Conservation (phyloP, 306 rosid species). For the Amphicarpaea edgeworthii region DNA sequence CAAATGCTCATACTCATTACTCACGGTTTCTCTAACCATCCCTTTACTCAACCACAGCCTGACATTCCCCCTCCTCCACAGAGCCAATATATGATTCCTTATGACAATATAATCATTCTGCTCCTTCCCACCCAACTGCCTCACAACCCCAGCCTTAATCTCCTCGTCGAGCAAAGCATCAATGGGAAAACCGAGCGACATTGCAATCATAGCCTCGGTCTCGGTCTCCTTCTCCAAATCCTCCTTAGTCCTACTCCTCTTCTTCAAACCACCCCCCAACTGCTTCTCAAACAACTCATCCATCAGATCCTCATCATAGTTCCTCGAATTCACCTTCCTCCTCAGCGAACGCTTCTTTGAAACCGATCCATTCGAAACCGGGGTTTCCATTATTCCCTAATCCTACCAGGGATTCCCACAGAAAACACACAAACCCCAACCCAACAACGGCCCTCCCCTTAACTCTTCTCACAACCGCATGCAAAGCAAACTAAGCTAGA, state of each 20-base stretch:
- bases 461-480: conserved; percentile 7
- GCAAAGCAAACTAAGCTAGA: conserved; percentile 13
- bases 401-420: conserved; percentile 1
- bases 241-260: conserved; percentile 57
- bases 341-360: conserved; percentile 70
- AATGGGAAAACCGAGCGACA: conserved; percentile 86
- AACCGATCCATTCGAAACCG: conserved; percentile 58
- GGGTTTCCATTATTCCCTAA: conserved; percentile 66
- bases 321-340: conserved; percentile 64
- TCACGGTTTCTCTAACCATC: conserved; percentile 81
- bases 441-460: background rate
- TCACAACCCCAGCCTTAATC: conserved; percentile 79
- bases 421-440: conserved; percentile 14
- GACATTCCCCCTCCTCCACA: conserved; percentile 96
- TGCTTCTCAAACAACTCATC: conserved; percentile 82
- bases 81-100: conserved; percentile 87
- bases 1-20: conserved; percentile 74
- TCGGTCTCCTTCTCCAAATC: conserved; percentile 92
- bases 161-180: conserved; percentile 87
- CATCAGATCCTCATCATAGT: conserved; percentile 80
- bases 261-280: conserved; percentile 70
- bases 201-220: conserved; percentile 92
- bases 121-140: conserved; percentile 82
- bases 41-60: conserved; percentile 79
- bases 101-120: conserved; percentile 92